Conservation (phyloP, 75 land plant species). For the Chamaecyparis obtusa region DNA sequence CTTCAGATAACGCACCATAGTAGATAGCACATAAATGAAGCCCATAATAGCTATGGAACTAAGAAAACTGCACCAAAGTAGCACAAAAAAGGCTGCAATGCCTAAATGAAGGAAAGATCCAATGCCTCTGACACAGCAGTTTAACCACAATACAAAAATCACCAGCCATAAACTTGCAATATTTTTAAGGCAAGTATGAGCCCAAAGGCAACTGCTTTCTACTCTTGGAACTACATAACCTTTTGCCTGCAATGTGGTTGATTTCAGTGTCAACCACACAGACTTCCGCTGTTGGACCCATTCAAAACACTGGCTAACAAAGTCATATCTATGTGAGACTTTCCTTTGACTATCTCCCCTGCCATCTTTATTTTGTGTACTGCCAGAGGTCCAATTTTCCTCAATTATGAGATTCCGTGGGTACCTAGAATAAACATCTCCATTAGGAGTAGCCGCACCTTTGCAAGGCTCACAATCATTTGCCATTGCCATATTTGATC, state of each 20-base stretch:
- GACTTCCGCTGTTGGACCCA: constrained; percentile 34
- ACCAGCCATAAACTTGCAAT: constrained; percentile 34
- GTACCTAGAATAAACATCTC: not conserved
- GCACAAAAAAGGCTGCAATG: constrained; percentile 45
- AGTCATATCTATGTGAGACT: not conserved
- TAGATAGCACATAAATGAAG: constrained; percentile 32
- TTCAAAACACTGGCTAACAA: not conserved
- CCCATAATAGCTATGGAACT: constrained; percentile 51
- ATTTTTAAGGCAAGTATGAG: constrained; percentile 31
- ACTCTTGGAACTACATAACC: constrained; percentile 16
- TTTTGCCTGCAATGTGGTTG: constrained; percentile 6
- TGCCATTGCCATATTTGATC: not conserved
- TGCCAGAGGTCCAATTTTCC: not conserved
- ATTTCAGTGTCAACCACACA: not conserved
- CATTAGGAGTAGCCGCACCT: not conserved
- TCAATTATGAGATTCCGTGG: not conserved
- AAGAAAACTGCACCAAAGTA: constrained; percentile 58
- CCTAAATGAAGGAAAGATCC: constrained; percentile 54
- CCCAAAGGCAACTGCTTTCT: constrained; percentile 24
- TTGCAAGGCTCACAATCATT: not conserved
- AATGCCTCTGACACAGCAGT: constrained; percentile 53
- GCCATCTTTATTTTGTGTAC: not conserved
- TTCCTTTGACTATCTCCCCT: not conserved
- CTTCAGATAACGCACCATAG: constrained; percentile 31
- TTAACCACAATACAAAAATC: constrained; percentile 48